Percentiles rank a stretch among this genome's conserved stretches.
These are phyloP conservation scores for Claviceps humidiphila DNA, from an alignment of 2,329 filamentous ascomycete genomes.

Conservation along the genomic window DNA sequence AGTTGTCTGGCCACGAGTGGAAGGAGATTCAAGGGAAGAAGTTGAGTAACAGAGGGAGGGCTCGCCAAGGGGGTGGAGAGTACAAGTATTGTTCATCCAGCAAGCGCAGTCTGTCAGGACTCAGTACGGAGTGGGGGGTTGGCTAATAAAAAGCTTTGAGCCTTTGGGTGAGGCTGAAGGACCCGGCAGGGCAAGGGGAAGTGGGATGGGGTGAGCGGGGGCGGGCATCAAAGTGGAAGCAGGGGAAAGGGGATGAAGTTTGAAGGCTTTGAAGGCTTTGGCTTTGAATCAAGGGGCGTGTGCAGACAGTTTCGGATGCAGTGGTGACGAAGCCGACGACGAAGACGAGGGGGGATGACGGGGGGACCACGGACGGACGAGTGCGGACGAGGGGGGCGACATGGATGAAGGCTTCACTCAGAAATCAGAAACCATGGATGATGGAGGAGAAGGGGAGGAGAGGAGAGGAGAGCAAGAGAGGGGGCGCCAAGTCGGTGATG, in stretches of 20 bases:
- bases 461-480: not conserved
- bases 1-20: not conserved
- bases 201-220: not conserved
- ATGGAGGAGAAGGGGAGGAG: not conserved
- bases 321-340: not conserved
- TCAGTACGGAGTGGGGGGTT: not conserved
- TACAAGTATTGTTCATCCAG: conserved; percentile 5
- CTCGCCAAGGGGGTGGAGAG: conserved; percentile 6
- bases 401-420: too few species aligned
- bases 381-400: not conserved
- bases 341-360: not conserved
- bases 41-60: conserved; percentile 4
- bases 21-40: conserved; percentile 6
- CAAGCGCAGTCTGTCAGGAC: not conserved
- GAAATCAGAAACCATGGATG: too few species aligned
- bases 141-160: not conserved
- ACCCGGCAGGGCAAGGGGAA: conserved; percentile 4
- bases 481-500: not conserved
- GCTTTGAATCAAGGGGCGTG: not conserved
- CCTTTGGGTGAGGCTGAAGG: conserved; percentile 7
- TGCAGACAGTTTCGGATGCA: not conserved
- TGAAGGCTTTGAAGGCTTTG: too few species aligned
- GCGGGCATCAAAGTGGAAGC: not conserved
- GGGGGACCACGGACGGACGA: not conserved
- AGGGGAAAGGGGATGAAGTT: not conserved